Base-by-base conservation (phyloP, 768 basidiomycete genomes). In the Lentinula aciculospora region DNA sequence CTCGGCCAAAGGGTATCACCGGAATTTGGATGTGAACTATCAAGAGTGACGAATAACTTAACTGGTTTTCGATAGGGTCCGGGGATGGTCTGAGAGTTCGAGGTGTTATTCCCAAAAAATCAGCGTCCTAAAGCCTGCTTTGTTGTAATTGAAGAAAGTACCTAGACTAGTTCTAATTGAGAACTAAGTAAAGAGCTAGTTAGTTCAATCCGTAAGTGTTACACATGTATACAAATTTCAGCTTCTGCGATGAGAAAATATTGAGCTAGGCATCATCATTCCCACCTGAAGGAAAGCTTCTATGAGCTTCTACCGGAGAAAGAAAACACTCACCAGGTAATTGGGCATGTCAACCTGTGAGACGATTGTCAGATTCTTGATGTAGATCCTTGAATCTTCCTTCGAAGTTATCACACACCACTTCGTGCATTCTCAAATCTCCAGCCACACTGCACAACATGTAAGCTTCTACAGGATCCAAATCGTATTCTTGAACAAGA, bases 321-420 rank as follows among this genome's bases (percentile, higher is more conserved):
- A 57, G 25, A 3, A 42, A 27, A 1, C 37, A 46, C 79, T 57
- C 65, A 84, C 83, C 36, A 84, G 75, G 61, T 82, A 85, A 60
- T 84, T 84, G 10, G 83, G 83, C 83, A 84, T 84, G 60, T 84
- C 83, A 36, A 84, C 81, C 82, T 83, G 28, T 19, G 50, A 53
- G 15, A 27, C 27, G 12, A 47, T 8, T 28, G 46, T 47, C 15
- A 47, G 46, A 47, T 44, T 39, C n/a, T n/a, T 21, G 8, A 44
- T 44, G 23, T 12, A 23, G 21, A 25, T 51, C 21, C 17, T 23
- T 8, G 19, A 4, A 36, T 21, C 19, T 4, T 2, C 3, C n/a
- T 6, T 21, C 19, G 12, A n/a, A 36, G 23, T 13, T 13, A 31
- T 8, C 8, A 66, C 72, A 58, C 42, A 81, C 84, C 70, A 84